phyloP scores from a whole-genome alignment of 2,329 filamentous ascomycete species.

The Colletotrichum cuscutae region DNA sequence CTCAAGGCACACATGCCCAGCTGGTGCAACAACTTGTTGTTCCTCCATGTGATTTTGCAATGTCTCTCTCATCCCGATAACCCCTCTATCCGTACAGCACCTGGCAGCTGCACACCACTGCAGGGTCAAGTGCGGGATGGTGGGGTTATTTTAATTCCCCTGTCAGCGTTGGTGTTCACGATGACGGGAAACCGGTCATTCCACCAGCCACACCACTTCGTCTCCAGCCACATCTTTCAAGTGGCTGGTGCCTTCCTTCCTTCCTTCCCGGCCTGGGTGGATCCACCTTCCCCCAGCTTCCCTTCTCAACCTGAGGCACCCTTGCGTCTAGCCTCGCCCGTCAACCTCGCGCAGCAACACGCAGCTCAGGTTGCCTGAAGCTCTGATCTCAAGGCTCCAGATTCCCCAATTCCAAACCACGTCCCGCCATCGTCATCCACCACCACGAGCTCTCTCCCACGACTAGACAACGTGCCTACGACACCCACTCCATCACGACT shows the following conservation, averaged over 20 bases:
- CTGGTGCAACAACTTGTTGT: background rate
- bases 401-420: conserved; percentile 37
- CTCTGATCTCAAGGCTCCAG: conserved; percentile 35
- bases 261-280: no score
- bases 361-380: conserved; percentile 38
- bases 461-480: conserved; percentile 1
- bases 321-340: conserved; percentile 29
- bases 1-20: background rate
- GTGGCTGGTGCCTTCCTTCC: conserved; percentile 6
- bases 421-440: conserved; percentile 34
- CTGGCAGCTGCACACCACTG: conserved; percentile 32
- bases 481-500: conserved; percentile 9
- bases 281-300: background rate
- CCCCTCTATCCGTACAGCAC: conserved; percentile 6
- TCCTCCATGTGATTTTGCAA: background rate
- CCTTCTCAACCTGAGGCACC: conserved; percentile 28
- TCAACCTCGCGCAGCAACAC: conserved; percentile 35
- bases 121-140: conserved; percentile 28
- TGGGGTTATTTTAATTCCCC: conserved; percentile 20
- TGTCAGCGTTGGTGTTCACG: background rate
- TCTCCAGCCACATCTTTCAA: background rate
- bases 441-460: conserved; percentile 17
- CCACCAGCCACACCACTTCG: background rate
- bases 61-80: background rate
- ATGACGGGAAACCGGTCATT: background rate